Evolutionary conservation across 768 basidiomycete species (phyloP).

Genomic region (Suillus alpinus): DNA sequence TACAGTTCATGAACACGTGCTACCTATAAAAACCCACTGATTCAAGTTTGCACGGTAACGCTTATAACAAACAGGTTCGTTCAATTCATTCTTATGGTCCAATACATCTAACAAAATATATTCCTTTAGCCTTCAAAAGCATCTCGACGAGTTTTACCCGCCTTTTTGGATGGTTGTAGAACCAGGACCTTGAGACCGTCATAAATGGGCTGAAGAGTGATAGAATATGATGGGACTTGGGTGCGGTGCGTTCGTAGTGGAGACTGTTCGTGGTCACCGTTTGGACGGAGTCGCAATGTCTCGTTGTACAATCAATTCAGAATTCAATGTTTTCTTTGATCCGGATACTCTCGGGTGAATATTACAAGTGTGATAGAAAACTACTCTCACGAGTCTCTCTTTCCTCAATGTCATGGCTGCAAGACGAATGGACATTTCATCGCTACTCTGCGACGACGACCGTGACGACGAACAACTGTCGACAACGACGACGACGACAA

Average conservation of each 20-base stretch:
- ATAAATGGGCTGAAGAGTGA: conserved; percentile 67
- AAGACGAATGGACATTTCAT: conserved; percentile 72
- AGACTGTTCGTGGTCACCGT: conserved; percentile 62
- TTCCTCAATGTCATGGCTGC: conserved; percentile 46
- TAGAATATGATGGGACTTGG: conserved; percentile 76
- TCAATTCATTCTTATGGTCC: no score
- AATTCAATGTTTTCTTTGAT: background rate
- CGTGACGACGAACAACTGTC: conserved; percentile 7
- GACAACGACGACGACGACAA: conserved; percentile 11
- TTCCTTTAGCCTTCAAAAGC: conserved; percentile 84
- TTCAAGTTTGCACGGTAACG: conserved; percentile 36
- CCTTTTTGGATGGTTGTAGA: conserved; percentile 54
- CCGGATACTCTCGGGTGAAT: background rate
- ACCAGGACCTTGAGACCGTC: conserved; percentile 92
- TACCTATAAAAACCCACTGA: conserved; percentile 21
- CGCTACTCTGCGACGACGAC: conserved; percentile 62
- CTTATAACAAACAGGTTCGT: conserved; percentile 62
- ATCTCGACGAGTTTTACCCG: conserved; percentile 85
- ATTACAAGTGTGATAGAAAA: background rate
- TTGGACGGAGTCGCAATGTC: conserved; percentile 85
- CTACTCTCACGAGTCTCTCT: conserved; percentile 6
- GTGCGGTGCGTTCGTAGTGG: conserved; percentile 67
- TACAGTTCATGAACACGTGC: conserved; percentile 31
- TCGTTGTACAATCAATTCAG: conserved; percentile 63
- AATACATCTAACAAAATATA: background rate